These are phyloP conservation scores for Hypholoma fasciculare DNA, from an alignment of 768 basidiomycete genomes.

Conservation along the genomic window DNA sequence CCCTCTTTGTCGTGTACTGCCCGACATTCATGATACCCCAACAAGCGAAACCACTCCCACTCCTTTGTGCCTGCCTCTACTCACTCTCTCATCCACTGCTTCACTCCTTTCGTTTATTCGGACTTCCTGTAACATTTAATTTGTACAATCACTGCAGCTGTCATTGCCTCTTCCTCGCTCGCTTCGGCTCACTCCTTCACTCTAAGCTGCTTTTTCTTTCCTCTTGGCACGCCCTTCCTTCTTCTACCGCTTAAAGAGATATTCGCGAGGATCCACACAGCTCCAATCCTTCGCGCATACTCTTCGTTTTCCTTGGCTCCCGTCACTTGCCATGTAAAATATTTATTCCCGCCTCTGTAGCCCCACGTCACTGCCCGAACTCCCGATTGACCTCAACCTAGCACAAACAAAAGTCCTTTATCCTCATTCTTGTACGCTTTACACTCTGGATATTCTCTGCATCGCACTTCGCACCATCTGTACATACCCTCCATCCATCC, in stretches of 20 bases:
- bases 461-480: too few relatives aligned
- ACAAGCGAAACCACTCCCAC: not conserved
- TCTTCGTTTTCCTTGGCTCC: not conserved
- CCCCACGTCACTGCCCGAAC: too few relatives aligned
- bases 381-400: too few relatives aligned
- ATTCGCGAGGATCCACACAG: not conserved
- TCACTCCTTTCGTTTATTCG: not conserved
- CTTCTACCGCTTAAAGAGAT: not conserved
- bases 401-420: too few relatives aligned
- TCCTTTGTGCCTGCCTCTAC: not conserved
- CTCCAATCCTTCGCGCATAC: not conserved
- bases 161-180: not conserved
- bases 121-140: not conserved
- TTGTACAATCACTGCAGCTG: not conserved
- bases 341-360: too few relatives aligned
- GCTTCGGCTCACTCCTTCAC: not conserved
- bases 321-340: too few relatives aligned
- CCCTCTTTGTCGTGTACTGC: not conserved
- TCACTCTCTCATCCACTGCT: not conserved
- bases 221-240: not conserved
- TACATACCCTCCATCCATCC: too few relatives aligned
- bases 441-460: too few relatives aligned
- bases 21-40: not conserved
- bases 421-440: too few relatives aligned
- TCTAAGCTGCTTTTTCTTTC: not conserved